Evolutionary conservation across 148 eudicot species (phyloP).

Genomic region (Heliamphora exappendiculata): DNA sequence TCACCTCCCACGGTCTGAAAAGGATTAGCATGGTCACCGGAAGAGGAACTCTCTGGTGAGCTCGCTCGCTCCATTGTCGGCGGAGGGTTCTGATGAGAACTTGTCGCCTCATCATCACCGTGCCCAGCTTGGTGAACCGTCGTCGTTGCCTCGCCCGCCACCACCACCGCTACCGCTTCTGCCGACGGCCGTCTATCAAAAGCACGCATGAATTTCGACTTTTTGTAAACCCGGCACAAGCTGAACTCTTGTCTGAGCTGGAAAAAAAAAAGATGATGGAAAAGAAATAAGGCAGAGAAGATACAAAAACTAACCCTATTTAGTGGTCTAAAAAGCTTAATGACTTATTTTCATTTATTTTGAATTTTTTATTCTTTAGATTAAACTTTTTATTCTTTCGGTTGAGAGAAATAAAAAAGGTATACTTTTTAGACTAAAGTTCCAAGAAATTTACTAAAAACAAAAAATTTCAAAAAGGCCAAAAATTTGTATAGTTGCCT

Average conservation of each 20-base stretch:
- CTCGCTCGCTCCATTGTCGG: conserved; percentile 2
- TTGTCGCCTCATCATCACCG: neutral
- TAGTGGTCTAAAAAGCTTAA: too few relatives aligned
- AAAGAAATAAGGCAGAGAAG: neutral
- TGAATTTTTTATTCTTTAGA: too few relatives aligned
- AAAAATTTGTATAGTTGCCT: too few relatives aligned
- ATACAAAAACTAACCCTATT: neutral
- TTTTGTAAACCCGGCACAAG: conserved; percentile 37
- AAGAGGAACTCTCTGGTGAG: conserved; percentile 20
- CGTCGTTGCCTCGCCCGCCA: neutral
- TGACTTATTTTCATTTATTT: too few relatives aligned
- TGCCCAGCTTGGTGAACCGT: neutral
- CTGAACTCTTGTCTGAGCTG: conserved; percentile 31
- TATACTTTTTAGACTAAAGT: too few relatives aligned
- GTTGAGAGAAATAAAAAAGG: too few relatives aligned
- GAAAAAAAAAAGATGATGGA: neutral
- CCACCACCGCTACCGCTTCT: neutral
- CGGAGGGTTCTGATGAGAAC: neutral
- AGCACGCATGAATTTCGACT: conserved; percentile 28
- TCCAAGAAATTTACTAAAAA: too few relatives aligned
- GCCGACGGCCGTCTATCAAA: conserved; percentile 38
- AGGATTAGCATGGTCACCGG: conserved; percentile 11
- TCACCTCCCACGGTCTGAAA: neutral
- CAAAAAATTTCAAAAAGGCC: too few relatives aligned
- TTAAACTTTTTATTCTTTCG: too few relatives aligned